These are phyloP conservation scores for Ganoderma sinense DNA, from an alignment of 1,284 basidiomycete species.

Conservation along the genomic window DNA sequence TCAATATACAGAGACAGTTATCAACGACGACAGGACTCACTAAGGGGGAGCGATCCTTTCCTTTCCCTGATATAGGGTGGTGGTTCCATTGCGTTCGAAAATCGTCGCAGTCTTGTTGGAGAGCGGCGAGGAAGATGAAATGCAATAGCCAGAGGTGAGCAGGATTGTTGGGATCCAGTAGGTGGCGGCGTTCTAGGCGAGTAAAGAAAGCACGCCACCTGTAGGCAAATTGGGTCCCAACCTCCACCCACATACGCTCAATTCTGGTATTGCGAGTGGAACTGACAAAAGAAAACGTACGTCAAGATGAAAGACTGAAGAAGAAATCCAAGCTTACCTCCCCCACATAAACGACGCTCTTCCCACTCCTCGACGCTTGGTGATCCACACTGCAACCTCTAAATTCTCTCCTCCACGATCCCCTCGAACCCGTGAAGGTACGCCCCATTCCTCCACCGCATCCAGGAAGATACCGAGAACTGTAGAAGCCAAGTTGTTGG, in stretches of 20 bases:
- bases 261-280: neutral
- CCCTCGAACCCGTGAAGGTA: neutral
- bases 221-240: neutral
- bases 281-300: too few relatives aligned
- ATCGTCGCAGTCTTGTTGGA: neutral
- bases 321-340: neutral
- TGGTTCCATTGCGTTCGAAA: neutral
- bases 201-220: neutral
- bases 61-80: neutral
- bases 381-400: neutral
- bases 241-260: neutral
- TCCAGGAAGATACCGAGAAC: neutral
- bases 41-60: neutral
- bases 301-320: too few relatives aligned
- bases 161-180: too few relatives aligned
- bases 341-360: neutral
- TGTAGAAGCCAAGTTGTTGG: neutral
- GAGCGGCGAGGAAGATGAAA: neutral
- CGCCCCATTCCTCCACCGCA: neutral
- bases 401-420: neutral
- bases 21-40: neutral
- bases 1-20: too few relatives aligned
- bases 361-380: neutral
- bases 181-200: neutral
- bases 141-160: neutral